Conservation (phyloP, 805 yeast species). For the Spathaspora sp. region DNA sequence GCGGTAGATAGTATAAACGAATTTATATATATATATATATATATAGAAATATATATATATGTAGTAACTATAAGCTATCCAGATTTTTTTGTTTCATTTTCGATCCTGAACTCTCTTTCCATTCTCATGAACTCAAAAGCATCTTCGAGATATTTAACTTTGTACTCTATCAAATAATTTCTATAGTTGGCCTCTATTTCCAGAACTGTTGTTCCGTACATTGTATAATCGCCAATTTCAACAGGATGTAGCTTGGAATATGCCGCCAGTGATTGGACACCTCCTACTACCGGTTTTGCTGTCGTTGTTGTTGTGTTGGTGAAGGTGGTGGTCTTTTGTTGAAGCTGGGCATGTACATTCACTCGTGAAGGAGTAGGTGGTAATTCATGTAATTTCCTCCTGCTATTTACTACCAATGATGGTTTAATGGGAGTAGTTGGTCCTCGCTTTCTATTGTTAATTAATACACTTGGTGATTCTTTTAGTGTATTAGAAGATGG, state of each 20-base stretch:
- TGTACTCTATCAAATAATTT: slow-evolving; percentile 27
- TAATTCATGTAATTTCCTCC: neutral
- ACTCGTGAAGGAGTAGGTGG: neutral
- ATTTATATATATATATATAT: no score
- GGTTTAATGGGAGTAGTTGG: slow-evolving; percentile 1
- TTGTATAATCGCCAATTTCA: neutral
- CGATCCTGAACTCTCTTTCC: slow-evolving; percentile 21
- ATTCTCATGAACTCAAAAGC: slow-evolving; percentile 25
- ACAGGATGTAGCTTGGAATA: neutral
- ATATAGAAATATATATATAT: no score
- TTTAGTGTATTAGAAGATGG: neutral
- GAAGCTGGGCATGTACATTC: neutral
- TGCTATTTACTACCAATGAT: neutral
- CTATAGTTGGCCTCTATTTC: slow-evolving; percentile 22
- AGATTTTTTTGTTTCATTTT: neutral
- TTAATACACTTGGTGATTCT: neutral
- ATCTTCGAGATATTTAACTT: slow-evolving; percentile 19
- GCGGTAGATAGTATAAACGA: slow-evolving; percentile 9
- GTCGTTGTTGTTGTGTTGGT: neutral
- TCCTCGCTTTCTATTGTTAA: slow-evolving; percentile 2
- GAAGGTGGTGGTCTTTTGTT: neutral
- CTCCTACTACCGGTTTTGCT: neutral
- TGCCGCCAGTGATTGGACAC: neutral
- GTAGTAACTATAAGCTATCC: neutral
- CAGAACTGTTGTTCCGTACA: neutral